Evolutionary conservation across 2,329 filamentous ascomycete species (phyloP).

Genomic region (Neospermospora avenae): DNA sequence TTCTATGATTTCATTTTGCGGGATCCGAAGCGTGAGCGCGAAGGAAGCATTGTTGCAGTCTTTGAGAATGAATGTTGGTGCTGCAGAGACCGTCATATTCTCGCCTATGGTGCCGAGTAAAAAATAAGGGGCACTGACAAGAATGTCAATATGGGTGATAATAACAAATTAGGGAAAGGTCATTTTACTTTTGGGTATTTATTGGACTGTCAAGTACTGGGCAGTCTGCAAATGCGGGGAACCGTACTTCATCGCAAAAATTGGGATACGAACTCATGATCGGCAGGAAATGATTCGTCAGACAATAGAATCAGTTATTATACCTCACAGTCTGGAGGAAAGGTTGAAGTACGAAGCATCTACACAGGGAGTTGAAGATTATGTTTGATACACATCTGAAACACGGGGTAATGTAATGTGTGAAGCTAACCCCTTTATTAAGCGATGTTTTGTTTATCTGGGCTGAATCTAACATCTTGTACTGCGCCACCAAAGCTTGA

Average conservation of each 20-base stretch:
- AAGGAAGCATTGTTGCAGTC: slow-evolving; percentile 23
- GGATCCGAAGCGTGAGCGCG: slow-evolving; percentile 25
- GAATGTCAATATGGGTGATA: neutral
- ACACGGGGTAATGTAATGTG: neutral
- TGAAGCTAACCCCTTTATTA: neutral
- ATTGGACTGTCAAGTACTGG: slow-evolving; percentile 15
- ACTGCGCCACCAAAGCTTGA: too few species aligned
- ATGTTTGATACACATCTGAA: slow-evolving; percentile 6
- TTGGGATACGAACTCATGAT: slow-evolving; percentile 23
- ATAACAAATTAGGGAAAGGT: neutral
- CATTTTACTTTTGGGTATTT: neutral
- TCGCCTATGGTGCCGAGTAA: slow-evolving; percentile 29
- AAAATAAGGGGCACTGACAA: slow-evolving; percentile 10
- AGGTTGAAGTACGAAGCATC: neutral
- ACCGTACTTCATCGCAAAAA: slow-evolving; percentile 21
- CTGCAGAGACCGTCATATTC: slow-evolving; percentile 31
- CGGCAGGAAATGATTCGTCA: neutral
- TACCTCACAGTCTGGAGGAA: neutral
- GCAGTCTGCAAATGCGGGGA: slow-evolving; percentile 23
- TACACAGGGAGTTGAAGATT: neutral
- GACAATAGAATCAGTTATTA: too few species aligned
- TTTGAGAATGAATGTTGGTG: slow-evolving; percentile 31
- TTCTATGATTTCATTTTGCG: neutral
- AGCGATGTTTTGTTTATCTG: neutral
- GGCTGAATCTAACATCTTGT: too few species aligned